These are phyloP conservation scores for Trichothecium sympodiale DNA, from an alignment of 2,329 filamentous ascomycete species.

Conservation along the genomic window DNA sequence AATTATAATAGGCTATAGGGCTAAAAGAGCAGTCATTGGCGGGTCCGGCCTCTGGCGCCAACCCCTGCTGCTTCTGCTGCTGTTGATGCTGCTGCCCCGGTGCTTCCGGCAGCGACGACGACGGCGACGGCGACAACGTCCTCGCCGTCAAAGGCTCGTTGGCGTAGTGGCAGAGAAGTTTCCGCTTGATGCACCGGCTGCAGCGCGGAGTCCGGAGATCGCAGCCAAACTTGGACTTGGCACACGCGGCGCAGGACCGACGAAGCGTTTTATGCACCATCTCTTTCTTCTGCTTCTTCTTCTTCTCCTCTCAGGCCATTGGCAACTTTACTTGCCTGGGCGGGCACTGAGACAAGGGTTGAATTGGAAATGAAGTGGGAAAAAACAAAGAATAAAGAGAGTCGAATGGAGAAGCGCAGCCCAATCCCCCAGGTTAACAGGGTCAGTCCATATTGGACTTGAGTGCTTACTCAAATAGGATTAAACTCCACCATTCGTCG, in stretches of 20 bases:
- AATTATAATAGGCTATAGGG: conserved; percentile 2
- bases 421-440: no score
- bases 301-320: neutral
- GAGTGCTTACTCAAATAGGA: no score
- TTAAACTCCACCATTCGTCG: neutral
- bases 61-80: no score
- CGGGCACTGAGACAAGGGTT: no score
- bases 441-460: no score
- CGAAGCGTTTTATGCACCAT: conserved; percentile 45
- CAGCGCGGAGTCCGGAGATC: conserved; percentile 42
- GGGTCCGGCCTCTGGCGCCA: no score
- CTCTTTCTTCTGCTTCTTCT: no score
- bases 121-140: neutral
- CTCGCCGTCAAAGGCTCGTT: conserved; percentile 35
- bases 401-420: no score
- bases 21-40: conserved; percentile 1
- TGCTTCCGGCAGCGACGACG: neutral
- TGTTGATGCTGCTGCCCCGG: neutral
- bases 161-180: conserved; percentile 36
- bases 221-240: conserved; percentile 43
- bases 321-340: neutral
- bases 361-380: no score
- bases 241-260: conserved; percentile 44
- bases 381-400: no score
- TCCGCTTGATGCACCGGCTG: conserved; percentile 41